These are phyloP conservation scores for Glycine latifolia DNA, from an alignment of 306 rosid genomes.

Conservation along the genomic window DNA sequence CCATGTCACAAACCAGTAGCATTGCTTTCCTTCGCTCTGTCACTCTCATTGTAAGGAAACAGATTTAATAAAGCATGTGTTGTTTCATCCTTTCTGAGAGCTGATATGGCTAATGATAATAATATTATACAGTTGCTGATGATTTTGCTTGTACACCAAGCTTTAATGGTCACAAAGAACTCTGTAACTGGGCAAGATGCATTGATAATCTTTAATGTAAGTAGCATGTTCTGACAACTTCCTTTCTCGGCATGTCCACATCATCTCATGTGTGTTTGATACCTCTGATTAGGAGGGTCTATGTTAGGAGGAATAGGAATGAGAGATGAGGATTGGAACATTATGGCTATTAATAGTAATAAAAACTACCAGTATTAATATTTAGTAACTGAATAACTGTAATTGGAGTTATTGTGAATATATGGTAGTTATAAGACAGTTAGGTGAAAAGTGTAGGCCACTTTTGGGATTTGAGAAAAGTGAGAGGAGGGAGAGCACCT, in stretches of 20 bases:
- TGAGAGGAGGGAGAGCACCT: background rate
- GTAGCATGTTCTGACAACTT: conserved; percentile 1
- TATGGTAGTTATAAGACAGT: background rate
- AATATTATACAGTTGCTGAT: conserved; percentile 42
- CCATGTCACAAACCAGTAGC: conserved; percentile 46
- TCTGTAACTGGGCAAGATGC: conserved; percentile 35
- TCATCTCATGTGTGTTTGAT: background rate
- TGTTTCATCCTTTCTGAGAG: conserved; percentile 11
- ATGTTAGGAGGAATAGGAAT: no score
- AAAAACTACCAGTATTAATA: background rate
- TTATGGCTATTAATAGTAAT: background rate
- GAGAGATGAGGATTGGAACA: no score
- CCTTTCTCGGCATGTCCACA: no score
- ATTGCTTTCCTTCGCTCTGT: conserved; percentile 48
- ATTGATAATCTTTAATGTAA: conserved; percentile 43
- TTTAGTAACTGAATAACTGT: background rate
- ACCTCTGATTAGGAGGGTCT: background rate
- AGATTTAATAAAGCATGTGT: background rate
- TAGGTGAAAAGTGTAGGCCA: background rate
- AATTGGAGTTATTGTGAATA: no score
- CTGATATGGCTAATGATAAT: conserved; percentile 24
- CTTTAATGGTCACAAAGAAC: conserved; percentile 43
- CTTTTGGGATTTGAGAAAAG: background rate
- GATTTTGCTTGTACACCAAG: conserved; percentile 50
- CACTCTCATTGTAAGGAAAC: conserved; percentile 45